Evolutionary conservation across 768 basidiomycete genomes (phyloP), one percentile per base, ranked within the genome.

Genomic region (Podaxis sp.): DNA sequence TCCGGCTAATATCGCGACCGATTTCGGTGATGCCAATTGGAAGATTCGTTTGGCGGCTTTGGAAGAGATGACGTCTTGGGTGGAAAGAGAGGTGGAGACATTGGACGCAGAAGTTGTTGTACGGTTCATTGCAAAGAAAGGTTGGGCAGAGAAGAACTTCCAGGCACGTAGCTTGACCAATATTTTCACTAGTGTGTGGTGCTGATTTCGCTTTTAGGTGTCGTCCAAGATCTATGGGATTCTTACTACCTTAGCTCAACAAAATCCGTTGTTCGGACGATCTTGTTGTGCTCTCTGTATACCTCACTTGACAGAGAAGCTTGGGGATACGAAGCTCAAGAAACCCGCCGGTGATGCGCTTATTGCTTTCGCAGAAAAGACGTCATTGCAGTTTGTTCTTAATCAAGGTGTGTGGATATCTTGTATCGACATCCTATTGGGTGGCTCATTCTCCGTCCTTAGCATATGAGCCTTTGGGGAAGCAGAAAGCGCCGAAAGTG

Each of bases 61-160:
- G 24, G 96, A 97, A 60, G 92, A 91, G 71, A 83, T 99, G 87
- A 80, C 83, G 1, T 75, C 79, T 4, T 99, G 97, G 96, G 76
- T 95, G 4, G 88, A 94, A 63, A 83, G 80, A 0, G 81, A 83
- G 30, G 82, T 87, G 12, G 80, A 84, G 38, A 79, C 81, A 0
- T 76, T 92, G 1, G 96, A 99, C 67, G 87, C 90, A 12, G 97
- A 99, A 74, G 86, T 99, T 4, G 69, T 99, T 40, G 85, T 98
- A 19, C 83, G 96, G 26, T 88, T 91, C 67, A 76, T 99, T 63
- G 88, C 85, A 3, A 99, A 96, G 80, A 94, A 92, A 66, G 95
- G 96, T 2, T 98, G 95, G 95, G 84, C 82, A n/a, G 97, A 99
- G 78, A 99, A 97, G 81, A 99, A 99, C 70, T 99, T 99, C 68